These are phyloP conservation scores for Exophiala sideris DNA, from an alignment of 2,329 filamentous ascomycete species.

Conservation along the genomic window DNA sequence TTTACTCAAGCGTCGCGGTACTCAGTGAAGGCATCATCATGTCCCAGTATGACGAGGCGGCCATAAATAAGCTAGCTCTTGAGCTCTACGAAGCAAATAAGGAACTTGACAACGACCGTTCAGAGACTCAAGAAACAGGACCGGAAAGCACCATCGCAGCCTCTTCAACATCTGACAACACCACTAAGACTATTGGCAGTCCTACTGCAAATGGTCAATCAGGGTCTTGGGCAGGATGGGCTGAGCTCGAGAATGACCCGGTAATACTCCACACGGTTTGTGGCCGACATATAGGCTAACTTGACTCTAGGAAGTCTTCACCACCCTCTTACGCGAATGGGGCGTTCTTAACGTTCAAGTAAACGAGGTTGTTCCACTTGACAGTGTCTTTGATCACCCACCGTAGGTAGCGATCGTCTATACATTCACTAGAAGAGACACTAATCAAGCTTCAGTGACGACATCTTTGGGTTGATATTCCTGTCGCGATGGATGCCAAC, in stretches of 20 bases:
- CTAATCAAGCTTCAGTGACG: conserved; percentile 51
- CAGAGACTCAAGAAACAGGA: neutral
- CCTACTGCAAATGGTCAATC: neutral
- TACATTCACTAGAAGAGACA: neutral
- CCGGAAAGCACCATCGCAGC: neutral
- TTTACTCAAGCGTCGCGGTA: neutral
- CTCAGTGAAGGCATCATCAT: neutral
- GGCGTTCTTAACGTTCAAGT: conserved; percentile 71
- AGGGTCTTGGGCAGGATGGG: conserved; percentile 52
- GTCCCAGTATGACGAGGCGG: neutral
- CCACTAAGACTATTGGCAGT: conserved; percentile 5
- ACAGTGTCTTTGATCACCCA: conserved; percentile 38
- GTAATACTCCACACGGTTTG: conserved; percentile 42
- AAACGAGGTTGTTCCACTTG: conserved; percentile 71
- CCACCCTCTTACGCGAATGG: conserved; percentile 74
- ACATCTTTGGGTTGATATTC: conserved; percentile 83
- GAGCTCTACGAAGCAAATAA: neutral
- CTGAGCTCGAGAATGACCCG: conserved; percentile 86
- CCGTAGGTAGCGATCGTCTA: conserved; percentile 46
- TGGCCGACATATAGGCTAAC: neutral
- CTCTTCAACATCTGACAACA: conserved; percentile 5
- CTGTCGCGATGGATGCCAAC: conserved; percentile 70
- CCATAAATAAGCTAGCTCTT: neutral
- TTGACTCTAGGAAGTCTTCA: conserved; percentile 68
- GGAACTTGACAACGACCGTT: neutral